phyloP scores from a whole-genome alignment of 345 rosid species.

The Citropsis articulata region DNA sequence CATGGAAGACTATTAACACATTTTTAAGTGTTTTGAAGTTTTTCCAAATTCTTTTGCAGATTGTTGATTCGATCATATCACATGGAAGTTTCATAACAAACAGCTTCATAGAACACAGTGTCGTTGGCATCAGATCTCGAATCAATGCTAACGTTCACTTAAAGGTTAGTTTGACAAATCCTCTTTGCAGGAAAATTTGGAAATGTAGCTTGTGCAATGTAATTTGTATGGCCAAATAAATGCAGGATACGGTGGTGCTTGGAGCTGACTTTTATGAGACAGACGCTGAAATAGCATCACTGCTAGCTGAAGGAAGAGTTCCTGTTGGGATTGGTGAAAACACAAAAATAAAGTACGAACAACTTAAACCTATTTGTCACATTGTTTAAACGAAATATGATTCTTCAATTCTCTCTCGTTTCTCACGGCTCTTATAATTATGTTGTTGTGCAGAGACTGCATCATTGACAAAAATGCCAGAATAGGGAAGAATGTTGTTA shows the following conservation, averaged over 20 bases:
- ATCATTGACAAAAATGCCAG: conserved; percentile 95
- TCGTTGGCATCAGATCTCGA: conserved; percentile 88
- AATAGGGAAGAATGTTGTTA: conserved; percentile 82
- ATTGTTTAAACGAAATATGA: background rate
- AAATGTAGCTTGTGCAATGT: background rate
- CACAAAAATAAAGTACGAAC: conserved; percentile 60
- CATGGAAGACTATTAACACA: too few relatives aligned
- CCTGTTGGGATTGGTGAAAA: conserved; percentile 88
- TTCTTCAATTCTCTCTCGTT: background rate
- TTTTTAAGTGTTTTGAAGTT: background rate
- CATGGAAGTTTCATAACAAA: conserved; percentile 83
- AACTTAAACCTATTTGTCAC: background rate
- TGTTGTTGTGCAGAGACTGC: conserved; percentile 58
- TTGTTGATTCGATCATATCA: conserved; percentile 80
- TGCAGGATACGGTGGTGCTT: conserved; percentile 88
- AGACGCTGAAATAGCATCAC: conserved; percentile 58
- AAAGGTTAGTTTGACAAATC: conserved; percentile 46
- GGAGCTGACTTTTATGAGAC: conserved; percentile 93
- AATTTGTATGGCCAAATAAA: background rate
- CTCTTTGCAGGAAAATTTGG: background rate
- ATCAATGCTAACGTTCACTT: conserved; percentile 69
- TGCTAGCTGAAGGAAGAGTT: conserved; percentile 66
- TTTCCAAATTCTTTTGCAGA: conserved; percentile 33
- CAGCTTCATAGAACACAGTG: conserved; percentile 79
- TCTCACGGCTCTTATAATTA: conserved; percentile 1